These are phyloP conservation scores for Aureobasidium sp. DNA, from an alignment of 2,329 filamentous ascomycete species.

Conservation along the genomic window DNA sequence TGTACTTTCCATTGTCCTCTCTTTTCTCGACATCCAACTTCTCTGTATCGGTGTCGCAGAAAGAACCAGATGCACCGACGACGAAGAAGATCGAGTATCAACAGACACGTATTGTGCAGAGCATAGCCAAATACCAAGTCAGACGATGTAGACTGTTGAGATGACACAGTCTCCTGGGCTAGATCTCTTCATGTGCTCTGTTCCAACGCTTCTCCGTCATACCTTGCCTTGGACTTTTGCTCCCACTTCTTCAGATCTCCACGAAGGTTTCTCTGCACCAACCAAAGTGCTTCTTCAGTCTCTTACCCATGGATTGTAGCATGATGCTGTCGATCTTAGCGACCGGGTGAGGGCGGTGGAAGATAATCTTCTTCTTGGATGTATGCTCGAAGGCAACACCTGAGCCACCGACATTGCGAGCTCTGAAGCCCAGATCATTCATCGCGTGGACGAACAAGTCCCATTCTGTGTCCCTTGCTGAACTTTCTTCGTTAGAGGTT, in stretches of 20 bases:
- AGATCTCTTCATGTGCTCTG: too few relatives aligned
- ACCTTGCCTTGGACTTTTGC: too few relatives aligned
- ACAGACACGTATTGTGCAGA: too few relatives aligned
- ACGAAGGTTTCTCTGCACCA: background rate
- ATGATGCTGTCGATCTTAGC: constrained; percentile 10
- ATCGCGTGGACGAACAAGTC: background rate
- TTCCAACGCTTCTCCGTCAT: too few relatives aligned
- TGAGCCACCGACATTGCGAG: background rate
- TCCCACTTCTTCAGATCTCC: background rate
- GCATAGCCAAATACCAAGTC: too few relatives aligned
- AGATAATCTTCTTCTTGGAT: background rate
- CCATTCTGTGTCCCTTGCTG: background rate
- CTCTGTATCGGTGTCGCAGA: too few relatives aligned
- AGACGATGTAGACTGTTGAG: too few relatives aligned
- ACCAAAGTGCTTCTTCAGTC: background rate
- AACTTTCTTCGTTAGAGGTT: background rate
- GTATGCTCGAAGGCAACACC: background rate
- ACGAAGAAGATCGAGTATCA: too few relatives aligned
- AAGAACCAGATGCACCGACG: too few relatives aligned
- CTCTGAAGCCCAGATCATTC: background rate
- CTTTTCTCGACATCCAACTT: too few relatives aligned
- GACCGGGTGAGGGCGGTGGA: constrained; percentile 14
- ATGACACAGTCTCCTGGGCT: too few relatives aligned
- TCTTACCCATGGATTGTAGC: constrained; percentile 3
- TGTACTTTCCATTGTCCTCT: too few relatives aligned